Percentiles rank a stretch among this genome's conserved stretches.
Evolutionary conservation across 257 asterid species (phyloP).

Genomic region (Verbena officinalis): DNA sequence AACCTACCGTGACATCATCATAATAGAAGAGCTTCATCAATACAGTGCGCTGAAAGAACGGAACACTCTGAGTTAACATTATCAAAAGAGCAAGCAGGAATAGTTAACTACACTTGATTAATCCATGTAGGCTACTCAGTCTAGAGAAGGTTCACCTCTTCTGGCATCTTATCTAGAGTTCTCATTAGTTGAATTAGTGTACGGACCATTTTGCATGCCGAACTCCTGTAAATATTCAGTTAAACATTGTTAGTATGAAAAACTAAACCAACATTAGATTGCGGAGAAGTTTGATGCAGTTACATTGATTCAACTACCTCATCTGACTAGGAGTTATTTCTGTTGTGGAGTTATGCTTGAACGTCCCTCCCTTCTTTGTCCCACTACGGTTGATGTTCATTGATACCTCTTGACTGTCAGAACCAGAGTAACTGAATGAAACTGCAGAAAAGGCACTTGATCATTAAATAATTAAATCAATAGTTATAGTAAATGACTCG

Average conservation of each 20-base stretch:
- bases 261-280: constrained; percentile 15
- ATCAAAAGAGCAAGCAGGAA: constrained; percentile 9
- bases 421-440: constrained; percentile 80
- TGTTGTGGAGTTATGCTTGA: constrained; percentile 63
- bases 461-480: constrained; percentile 29
- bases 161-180: constrained; percentile 95
- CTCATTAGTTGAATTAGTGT: constrained; percentile 88
- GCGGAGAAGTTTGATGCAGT: constrained; percentile 1
- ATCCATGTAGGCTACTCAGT: constrained; percentile 19
- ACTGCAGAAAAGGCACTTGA: constrained; percentile 52
- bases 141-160: constrained; percentile 58
- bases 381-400: constrained; percentile 88
- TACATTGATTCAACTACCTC: constrained; percentile 53
- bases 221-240: constrained; percentile 63
- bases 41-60: constrained; percentile 77
- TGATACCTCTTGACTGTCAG: constrained; percentile 85
- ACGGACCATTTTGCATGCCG: constrained; percentile 95
- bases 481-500: constrained; percentile 1
- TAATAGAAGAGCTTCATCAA: constrained; percentile 91
- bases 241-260: constrained; percentile 12
- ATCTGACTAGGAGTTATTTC: constrained; percentile 88
- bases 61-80: constrained; percentile 24
- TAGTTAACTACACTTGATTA: constrained; percentile 21
- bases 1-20: constrained; percentile 86
- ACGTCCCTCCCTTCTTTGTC: constrained; percentile 74